Evolutionary conservation across 768 basidiomycete species (phyloP), one percentile per base, ranked within the genome.

Genomic region (Xerocomellus chrysenteron): DNA sequence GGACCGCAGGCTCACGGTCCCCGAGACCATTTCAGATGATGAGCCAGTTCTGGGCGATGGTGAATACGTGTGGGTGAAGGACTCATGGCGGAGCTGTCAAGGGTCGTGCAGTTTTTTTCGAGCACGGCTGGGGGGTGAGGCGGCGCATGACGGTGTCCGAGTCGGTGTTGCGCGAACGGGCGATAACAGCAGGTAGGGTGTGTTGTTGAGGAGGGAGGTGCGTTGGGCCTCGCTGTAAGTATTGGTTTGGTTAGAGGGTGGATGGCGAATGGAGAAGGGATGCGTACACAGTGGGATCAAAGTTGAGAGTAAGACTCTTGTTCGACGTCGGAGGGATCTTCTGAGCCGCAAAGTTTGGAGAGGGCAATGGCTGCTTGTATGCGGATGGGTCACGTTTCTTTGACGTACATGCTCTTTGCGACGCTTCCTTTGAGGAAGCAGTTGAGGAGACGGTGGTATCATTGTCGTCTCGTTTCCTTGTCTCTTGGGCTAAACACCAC

Each of bases 321-420:
- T 52, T 84, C 82, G 8, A 80, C 63, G 24, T 88, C 85, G 4
- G 74, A 72, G 1, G 78, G 71, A 50, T 87, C 88, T 61, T 94
- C 93, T 3, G 85, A 80, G 10, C 78, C 82, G 51, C 82, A 83
- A 1, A 98, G 78, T 63, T 88, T 91, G 8, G 88, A 84, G 3
- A 98, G 80, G 1, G 89, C 89, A 30, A 89, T 78, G 6, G 87
- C 84, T 7, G 91, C 92, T 66, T 94, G 92, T 0, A 88, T 79
- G 16, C 95, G 83, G 13, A 98, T 82, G 21, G 75, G 67, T 8
- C 9, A 8, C 0, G 80, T 65, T 66, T 98, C 96, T 70, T 87
- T 95, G 75, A 97, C 95, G 13, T 78, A 74, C 12, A 88, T 71
- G 26, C 95, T 92, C 69, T 94, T 96, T 4, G 93, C 86, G 17